These are phyloP conservation scores for Podospora didyma DNA, from an alignment of 495 filamentous ascomycete species.

Conservation along the genomic window DNA sequence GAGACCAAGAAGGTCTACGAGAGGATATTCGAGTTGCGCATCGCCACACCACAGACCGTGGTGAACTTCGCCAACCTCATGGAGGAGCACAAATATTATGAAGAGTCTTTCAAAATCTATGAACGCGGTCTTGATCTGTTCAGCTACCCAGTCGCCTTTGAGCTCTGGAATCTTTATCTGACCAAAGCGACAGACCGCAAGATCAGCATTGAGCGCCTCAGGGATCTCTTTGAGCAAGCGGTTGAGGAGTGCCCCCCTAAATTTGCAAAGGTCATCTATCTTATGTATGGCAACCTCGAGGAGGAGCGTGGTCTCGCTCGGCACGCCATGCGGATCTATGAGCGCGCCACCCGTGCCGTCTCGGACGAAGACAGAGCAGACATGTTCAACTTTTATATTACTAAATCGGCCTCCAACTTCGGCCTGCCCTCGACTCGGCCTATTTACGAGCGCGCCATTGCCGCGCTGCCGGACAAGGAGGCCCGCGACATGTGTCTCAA, in stretches of 20 bases:
- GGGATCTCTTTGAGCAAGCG: constrained; percentile 96
- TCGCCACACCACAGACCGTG: constrained; percentile 96
- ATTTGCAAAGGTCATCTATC: constrained; percentile 91
- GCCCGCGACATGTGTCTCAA: constrained; percentile 98
- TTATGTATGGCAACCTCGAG: constrained; percentile 98
- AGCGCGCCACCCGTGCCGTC: constrained; percentile 92
- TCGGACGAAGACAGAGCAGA: constrained; percentile 92
- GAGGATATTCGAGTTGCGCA: constrained; percentile 94
- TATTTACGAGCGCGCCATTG: constrained; percentile 95
- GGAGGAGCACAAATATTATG: constrained; percentile 93
- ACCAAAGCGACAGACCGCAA: constrained; percentile 96
- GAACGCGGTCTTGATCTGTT: constrained; percentile 96
- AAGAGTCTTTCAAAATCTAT: constrained; percentile 97
- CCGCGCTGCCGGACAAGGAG: constrained; percentile 86
- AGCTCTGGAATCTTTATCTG: constrained; percentile 97
- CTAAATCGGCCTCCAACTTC: constrained; percentile 97
- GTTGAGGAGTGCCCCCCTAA: constrained; percentile 92
- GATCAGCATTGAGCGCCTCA: constrained; percentile 87
- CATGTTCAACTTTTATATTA: constrained; percentile 99
- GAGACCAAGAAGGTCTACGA: constrained; percentile 95
- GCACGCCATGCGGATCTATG: constrained; percentile 98
- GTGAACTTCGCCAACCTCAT: constrained; percentile 97
- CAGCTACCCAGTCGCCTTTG: constrained; percentile 95
- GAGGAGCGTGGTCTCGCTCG: constrained; percentile 94
- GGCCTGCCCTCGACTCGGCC: constrained; percentile 91